Conservation (phyloP, 1,284 basidiomycete genomes). For the Sanguinoderma infundibulare region DNA sequence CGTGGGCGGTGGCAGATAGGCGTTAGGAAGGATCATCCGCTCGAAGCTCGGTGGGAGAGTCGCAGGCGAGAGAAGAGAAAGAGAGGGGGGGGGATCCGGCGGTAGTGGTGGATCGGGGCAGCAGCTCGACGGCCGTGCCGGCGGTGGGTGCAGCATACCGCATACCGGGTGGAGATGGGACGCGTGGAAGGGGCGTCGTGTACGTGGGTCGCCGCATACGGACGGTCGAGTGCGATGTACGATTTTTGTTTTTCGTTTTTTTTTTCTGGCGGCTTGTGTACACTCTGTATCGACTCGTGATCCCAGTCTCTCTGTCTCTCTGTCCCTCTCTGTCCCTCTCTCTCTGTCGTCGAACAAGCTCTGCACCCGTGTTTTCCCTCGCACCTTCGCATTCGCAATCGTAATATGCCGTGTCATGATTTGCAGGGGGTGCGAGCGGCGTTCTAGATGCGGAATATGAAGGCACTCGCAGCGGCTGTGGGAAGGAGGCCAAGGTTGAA, state of each 20-base stretch:
- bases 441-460: neutral
- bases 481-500: no score
- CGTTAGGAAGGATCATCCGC: slow-evolving; percentile 1
- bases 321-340: slow-evolving; percentile 18
- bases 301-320: no score
- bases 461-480: slow-evolving; percentile 2
- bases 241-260: no score
- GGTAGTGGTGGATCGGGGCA: neutral
- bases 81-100: neutral
- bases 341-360: no score
- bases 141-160: neutral
- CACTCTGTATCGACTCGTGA: slow-evolving; percentile 15
- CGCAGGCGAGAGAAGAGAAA: neutral
- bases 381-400: slow-evolving; percentile 1
- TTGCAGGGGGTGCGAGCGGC: neutral
- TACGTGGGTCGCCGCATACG: slow-evolving; percentile 20
- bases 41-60: neutral
- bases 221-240: slow-evolving; percentile 22
- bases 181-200: slow-evolving; percentile 13
- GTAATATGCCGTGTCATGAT: neutral
- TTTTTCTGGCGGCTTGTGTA: slow-evolving; percentile 6
- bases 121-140: neutral
- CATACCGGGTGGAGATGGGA: neutral
- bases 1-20: slow-evolving; percentile 59
- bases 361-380: slow-evolving; percentile 16